Evolutionary conservation across 2,329 filamentous ascomycete genomes (phyloP), one percentile per base, ranked within the genome.

Genomic region (Dactylellina drechsleri): DNA sequence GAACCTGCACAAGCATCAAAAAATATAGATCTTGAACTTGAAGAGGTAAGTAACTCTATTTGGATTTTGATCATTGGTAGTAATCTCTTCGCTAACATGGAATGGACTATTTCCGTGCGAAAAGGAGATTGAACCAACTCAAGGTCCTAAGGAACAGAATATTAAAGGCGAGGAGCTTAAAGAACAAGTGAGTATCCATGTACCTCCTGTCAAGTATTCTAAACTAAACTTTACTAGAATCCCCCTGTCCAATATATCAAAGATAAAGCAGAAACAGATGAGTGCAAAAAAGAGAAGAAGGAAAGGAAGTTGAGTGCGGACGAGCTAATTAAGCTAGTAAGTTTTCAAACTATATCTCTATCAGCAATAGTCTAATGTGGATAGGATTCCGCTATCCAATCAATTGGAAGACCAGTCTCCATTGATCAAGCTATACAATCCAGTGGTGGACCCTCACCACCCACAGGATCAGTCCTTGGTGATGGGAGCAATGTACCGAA

Each of bases 351-450:
- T 26, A 28, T 41, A 3, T 54, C 50, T 6, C 12, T 54, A 15
- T 15, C 12, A 28, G 12, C 4, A 54, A 4, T 4, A 57, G 31
- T 40, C 53, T 58, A 45, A 58, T 20, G 12, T 13, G n/a, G 31
- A 52, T 47, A 75, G 71, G 71, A 75, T 40, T 58, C 71, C 13
- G 71, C 71, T 36, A 75, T 75, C 41, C 13, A 65, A 28, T 75
- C 58, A 45, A 53, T 75, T 31, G 71, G 66, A 31, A 64, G 71
- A 53, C 53, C 57, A 47, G 18, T n/a, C 3, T 67, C 65, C n/a
- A 54, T 45, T 28, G 71, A 49, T n/a, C 49, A 23, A 36, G 53
- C 57, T 15, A 26, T 56, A 13, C n/a, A 56, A 4, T 75, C 71
- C 13, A 68, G 36, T 10, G 61, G 53, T 31, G 40, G n/a, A n/a